phyloP scores from a whole-genome alignment of 2,329 filamentous ascomycete genomes.

The Bisporella sp. region DNA sequence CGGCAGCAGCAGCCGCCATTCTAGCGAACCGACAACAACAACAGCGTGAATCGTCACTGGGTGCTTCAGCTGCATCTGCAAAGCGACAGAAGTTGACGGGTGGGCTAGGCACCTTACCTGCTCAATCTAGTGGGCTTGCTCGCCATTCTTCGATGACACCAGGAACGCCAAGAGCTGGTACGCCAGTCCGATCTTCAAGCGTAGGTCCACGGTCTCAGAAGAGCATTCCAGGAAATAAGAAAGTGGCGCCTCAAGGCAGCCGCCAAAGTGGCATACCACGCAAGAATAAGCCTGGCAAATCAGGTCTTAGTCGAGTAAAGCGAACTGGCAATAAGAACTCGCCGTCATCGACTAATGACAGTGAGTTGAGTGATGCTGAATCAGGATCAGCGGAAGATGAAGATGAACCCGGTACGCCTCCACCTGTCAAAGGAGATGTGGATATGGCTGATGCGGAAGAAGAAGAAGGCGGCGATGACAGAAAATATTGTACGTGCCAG shows the following conservation, averaged over 20 bases:
- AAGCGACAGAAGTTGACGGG: conserved; percentile 42
- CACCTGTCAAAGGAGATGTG: conserved; percentile 42
- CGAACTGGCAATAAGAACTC: conserved; percentile 46
- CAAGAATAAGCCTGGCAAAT: conserved; percentile 37
- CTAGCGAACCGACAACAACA: conserved; percentile 51
- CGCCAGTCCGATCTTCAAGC: conserved; percentile 44
- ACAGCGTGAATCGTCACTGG: conserved; percentile 50
- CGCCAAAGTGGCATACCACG: conserved; percentile 24
- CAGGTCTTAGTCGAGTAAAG: conserved; percentile 56
- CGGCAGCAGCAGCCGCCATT: conserved; percentile 54
- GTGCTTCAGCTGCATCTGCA: conserved; percentile 53
- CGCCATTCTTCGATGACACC: conserved; percentile 57
- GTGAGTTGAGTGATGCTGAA: conserved; percentile 58
- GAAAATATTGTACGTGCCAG: conserved; percentile 74
- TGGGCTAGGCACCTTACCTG: conserved; percentile 38
- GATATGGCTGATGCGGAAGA: conserved; percentile 51
- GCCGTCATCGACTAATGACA: conserved; percentile 55
- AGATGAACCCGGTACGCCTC: conserved; percentile 28
- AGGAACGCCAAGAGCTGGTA: conserved; percentile 48
- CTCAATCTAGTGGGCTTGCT: conserved; percentile 50
- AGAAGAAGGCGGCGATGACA: conserved; percentile 68
- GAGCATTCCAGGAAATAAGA: conserved; percentile 25
- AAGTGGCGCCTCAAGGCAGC: conserved; percentile 25
- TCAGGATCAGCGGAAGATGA: conserved; percentile 47
- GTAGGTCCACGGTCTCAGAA: conserved; percentile 44